Percentiles rank a stretch among this genome's conserved stretches.
phyloP scores from a whole-genome alignment of 768 basidiomycete species.

The Termitomyces sp. region DNA sequence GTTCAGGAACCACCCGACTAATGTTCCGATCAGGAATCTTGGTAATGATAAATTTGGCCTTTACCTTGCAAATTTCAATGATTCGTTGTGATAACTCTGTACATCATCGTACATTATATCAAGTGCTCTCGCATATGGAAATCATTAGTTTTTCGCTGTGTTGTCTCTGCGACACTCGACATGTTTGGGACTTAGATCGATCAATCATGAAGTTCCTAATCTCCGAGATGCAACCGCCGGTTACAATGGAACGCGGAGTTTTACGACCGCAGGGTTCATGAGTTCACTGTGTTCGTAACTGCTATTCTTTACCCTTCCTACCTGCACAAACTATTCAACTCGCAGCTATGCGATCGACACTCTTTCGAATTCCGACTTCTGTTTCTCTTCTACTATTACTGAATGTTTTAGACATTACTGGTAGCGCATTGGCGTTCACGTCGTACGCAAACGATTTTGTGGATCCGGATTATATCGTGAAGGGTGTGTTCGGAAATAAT shows the following conservation, averaged over 20 bases:
- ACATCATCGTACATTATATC: neutral
- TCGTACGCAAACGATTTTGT: conserved; percentile 54
- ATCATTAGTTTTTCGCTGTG: neutral
- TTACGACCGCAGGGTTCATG: neutral
- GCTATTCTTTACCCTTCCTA: neutral
- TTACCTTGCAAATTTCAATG: too few species aligned
- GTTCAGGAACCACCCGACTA: neutral
- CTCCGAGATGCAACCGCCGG: neutral
- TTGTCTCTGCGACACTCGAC: too few species aligned
- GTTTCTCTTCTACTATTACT: conserved; percentile 8
- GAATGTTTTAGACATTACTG: neutral
- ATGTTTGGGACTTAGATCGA: neutral
- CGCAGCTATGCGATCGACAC: conserved; percentile 22
- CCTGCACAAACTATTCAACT: neutral
- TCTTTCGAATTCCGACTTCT: conserved; percentile 20
- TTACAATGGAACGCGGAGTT: neutral
- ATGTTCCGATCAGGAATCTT: neutral
- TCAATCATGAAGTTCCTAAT: neutral
- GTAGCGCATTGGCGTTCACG: conserved; percentile 20
- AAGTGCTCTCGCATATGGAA: too few species aligned
- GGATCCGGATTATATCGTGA: conserved; percentile 42
- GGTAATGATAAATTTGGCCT: neutral
- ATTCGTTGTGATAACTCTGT: neutral
- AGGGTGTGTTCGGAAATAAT: conserved; percentile 32
- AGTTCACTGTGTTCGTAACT: neutral